Evolutionary conservation across 768 basidiomycete species (phyloP).

Genomic region (Tricholoma sp.): DNA sequence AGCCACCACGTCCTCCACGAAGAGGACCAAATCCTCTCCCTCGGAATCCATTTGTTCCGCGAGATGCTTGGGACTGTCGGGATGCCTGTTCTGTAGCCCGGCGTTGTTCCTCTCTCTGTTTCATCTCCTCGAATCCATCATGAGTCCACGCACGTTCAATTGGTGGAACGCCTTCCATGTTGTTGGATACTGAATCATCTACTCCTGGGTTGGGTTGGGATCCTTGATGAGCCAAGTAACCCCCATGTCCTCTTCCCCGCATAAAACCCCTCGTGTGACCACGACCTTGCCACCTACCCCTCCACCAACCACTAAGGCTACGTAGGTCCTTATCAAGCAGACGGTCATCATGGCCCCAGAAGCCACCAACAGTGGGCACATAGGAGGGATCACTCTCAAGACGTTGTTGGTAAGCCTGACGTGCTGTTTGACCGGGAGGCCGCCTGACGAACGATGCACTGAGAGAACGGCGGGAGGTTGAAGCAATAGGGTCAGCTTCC

Average conservation of each 20-base stretch:
- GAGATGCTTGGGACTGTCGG: conserved; percentile 17
- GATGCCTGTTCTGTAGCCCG: conserved; percentile 28
- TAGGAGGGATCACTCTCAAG: conserved; percentile 83
- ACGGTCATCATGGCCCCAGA: conserved; percentile 95
- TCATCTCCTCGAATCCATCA: conserved; percentile 88
- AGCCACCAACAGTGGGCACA: conserved; percentile 86
- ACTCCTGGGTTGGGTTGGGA: conserved; percentile 5
- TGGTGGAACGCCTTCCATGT: conserved; percentile 39
- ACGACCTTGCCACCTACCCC: conserved; percentile 70
- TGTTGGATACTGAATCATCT: conserved; percentile 11
- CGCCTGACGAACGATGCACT: conserved; percentile 25
- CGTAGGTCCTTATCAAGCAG: conserved; percentile 77
- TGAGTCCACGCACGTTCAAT: conserved; percentile 77
- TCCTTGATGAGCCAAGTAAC: conserved; percentile 21
- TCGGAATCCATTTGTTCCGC: conserved; percentile 33
- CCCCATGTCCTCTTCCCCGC: conserved; percentile 59
- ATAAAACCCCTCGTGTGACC: conserved; percentile 55
- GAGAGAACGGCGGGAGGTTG: conserved; percentile 31
- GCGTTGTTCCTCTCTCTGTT: conserved; percentile 61
- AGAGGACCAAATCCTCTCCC: conserved; percentile 39
- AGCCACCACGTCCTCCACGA: conserved; percentile 45
- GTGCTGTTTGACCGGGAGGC: conserved; percentile 54
- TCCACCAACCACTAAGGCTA: conserved; percentile 85
- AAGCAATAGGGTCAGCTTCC: conserved; percentile 30
- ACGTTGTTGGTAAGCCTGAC: conserved; percentile 82